phyloP scores from a whole-genome alignment of 163 green algal genomes.

The Volvox carteri region DNA sequence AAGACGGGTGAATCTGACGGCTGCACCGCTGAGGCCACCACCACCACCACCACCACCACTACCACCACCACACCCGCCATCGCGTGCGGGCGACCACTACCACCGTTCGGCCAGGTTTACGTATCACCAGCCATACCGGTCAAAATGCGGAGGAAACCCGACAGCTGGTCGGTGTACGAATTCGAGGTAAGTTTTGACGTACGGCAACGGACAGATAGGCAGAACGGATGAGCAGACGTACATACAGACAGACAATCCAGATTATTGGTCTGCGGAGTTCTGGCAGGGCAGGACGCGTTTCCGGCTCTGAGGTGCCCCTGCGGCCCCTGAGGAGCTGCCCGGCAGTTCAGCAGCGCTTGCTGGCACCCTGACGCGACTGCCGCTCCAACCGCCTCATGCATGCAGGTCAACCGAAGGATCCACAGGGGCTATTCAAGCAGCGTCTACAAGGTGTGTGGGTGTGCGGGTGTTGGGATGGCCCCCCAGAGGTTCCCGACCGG shows the following conservation, averaged over 20 bases:
- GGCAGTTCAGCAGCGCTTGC: too few species aligned
- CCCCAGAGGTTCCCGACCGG: background rate
- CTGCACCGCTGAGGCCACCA: too few species aligned
- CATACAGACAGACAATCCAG: background rate
- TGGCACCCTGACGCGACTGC: too few species aligned
- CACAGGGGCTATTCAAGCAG: conserved; percentile 5
- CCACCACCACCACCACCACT: too few species aligned
- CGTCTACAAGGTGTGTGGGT: conserved; percentile 29
- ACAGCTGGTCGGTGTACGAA: background rate
- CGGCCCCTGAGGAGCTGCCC: background rate
- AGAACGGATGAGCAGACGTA: background rate
- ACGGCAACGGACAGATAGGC: background rate
- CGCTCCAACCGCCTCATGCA: background rate
- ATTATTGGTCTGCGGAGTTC: background rate
- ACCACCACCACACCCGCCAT: background rate
- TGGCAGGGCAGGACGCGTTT: background rate
- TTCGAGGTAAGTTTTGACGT: background rate
- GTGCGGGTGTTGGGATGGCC: background rate
- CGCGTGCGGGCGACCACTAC: background rate
- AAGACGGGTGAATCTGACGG: too few species aligned
- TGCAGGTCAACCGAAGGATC: conserved; percentile 2
- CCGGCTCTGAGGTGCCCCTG: too few species aligned
- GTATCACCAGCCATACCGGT: background rate
- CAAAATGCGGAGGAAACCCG: background rate
- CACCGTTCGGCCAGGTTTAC: background rate